A percentile compares a stretch with the other conserved stretches of the same genome.
Conservation (phyloP, 2,329 filamentous ascomycete species). For the Thelonectria rubi region DNA sequence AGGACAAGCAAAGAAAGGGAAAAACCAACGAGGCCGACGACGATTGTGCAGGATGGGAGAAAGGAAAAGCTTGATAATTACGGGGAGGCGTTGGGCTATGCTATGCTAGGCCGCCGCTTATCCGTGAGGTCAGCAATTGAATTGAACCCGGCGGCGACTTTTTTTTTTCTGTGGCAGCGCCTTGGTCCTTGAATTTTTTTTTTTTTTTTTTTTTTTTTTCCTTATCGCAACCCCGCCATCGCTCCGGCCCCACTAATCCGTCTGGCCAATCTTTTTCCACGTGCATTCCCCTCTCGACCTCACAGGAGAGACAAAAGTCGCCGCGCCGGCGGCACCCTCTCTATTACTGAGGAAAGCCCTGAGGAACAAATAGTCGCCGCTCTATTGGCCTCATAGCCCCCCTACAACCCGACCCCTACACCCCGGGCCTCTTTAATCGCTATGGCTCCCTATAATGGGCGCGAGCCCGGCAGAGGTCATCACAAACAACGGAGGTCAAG, state of each 20-base stretch:
- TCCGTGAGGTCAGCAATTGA: constrained; percentile 13
- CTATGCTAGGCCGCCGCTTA: constrained; percentile 2
- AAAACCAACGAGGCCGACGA: constrained; percentile 40
- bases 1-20: constrained; percentile 21
- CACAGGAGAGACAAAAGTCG: too few relatives aligned
- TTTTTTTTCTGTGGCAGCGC: constrained; percentile 11
- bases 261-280: constrained; percentile 31
- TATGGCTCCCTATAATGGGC: too few relatives aligned
- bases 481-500: too few relatives aligned
- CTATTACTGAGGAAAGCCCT: too few relatives aligned
- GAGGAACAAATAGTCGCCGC: too few relatives aligned
- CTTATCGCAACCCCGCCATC: constrained; percentile 33
- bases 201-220: constrained; percentile 26
- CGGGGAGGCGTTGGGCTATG: constrained; percentile 18
- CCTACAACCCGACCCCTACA: too few relatives aligned
- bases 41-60: constrained; percentile 3
- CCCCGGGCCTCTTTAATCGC: too few relatives aligned
- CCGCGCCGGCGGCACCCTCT: too few relatives aligned
- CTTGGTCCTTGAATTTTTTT: constrained; percentile 27
- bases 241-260: constrained; percentile 10
- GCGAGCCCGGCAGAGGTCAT: too few relatives aligned
- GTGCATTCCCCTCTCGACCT: constrained; percentile 33
- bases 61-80: constrained; percentile 6
- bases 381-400: too few relatives aligned
- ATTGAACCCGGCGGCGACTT: not conserved